These are phyloP conservation scores for Stagonosporopsis cucurbitacearum DNA, from an alignment of 2,329 filamentous ascomycete genomes.

Conservation along the genomic window DNA sequence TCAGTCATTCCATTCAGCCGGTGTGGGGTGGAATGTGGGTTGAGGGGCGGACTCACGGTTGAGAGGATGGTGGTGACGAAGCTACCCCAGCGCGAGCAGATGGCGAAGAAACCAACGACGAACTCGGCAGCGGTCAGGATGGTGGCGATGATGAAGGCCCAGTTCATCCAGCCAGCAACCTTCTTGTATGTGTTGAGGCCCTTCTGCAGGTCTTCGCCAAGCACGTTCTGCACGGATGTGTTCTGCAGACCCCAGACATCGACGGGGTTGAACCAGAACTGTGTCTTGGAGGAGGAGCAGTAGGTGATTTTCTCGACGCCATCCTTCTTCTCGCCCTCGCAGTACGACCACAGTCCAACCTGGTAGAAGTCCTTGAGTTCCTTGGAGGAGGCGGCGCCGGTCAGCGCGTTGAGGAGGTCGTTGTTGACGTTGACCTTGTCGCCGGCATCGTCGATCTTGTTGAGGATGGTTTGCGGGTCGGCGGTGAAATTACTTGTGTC, in stretches of 20 bases:
- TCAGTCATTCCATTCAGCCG: too few relatives aligned
- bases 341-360: constrained; percentile 87
- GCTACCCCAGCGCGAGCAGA: constrained; percentile 81
- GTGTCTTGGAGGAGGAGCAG: constrained; percentile 74
- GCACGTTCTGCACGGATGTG: constrained; percentile 56
- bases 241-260: constrained; percentile 68
- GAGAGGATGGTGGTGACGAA: constrained; percentile 82
- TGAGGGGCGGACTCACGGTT: constrained; percentile 58
- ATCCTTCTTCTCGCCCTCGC: constrained; percentile 66
- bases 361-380: constrained; percentile 78
- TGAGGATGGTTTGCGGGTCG: constrained; percentile 49
- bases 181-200: constrained; percentile 76
- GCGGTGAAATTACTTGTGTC: constrained; percentile 61
- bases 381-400: constrained; percentile 44
- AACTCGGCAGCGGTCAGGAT: constrained; percentile 74
- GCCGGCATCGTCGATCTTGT: constrained; percentile 32
- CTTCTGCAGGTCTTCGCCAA: constrained; percentile 71
- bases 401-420: constrained; percentile 51
- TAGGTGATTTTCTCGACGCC: constrained; percentile 57
- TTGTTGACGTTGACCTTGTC: constrained; percentile 43
- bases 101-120: constrained; percentile 78
- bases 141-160: constrained; percentile 78
- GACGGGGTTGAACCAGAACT: constrained; percentile 79
- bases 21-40: constrained; percentile 37
- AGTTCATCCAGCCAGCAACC: constrained; percentile 81